Conservation (phyloP, 495 filamentous ascomycete genomes). For the Penicillium simplicissimum region DNA sequence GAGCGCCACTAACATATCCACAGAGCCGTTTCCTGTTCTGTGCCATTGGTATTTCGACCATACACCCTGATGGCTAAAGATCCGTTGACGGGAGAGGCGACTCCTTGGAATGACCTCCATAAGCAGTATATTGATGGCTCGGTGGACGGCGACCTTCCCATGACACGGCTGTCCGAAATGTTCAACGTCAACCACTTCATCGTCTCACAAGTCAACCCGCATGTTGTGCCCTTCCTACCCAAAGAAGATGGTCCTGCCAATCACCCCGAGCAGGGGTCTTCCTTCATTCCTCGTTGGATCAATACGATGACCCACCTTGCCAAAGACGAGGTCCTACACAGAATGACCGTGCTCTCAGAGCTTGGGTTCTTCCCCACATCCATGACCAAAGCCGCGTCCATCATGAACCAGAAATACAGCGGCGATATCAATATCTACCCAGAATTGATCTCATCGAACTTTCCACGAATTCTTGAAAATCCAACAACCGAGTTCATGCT, state of each 20-base stretch:
- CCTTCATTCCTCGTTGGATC: constrained; percentile 58
- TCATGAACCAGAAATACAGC: constrained; percentile 86
- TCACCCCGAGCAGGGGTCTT: constrained; percentile 36
- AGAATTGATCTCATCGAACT: constrained; percentile 69
- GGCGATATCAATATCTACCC: constrained; percentile 97
- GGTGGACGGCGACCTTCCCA: constrained; percentile 91
- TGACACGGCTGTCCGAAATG: constrained; percentile 89
- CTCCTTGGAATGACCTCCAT: constrained; percentile 80
- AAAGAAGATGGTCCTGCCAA: constrained; percentile 63
- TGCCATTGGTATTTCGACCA: constrained; percentile 82
- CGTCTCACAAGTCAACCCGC: constrained; percentile 93
- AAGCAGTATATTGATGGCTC: constrained; percentile 91
- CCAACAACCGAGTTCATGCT: constrained; percentile 91
- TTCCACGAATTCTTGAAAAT: constrained; percentile 77
- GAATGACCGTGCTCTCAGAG: constrained; percentile 79
- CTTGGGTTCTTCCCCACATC: constrained; percentile 79
- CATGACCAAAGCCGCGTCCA: constrained; percentile 74
- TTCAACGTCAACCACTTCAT: constrained; percentile 99
- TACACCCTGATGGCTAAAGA: constrained; percentile 81
- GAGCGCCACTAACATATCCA: constrained; percentile 14
- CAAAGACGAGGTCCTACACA: constrained; percentile 76
- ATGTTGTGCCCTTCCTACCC: constrained; percentile 83
- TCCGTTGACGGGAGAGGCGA: constrained; percentile 72
- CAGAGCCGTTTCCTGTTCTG: constrained; percentile 86
- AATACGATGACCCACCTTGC: constrained; percentile 71